Conservation (phyloP, 805 yeast species). For the Wickerhamiella domercqiae region DNA sequence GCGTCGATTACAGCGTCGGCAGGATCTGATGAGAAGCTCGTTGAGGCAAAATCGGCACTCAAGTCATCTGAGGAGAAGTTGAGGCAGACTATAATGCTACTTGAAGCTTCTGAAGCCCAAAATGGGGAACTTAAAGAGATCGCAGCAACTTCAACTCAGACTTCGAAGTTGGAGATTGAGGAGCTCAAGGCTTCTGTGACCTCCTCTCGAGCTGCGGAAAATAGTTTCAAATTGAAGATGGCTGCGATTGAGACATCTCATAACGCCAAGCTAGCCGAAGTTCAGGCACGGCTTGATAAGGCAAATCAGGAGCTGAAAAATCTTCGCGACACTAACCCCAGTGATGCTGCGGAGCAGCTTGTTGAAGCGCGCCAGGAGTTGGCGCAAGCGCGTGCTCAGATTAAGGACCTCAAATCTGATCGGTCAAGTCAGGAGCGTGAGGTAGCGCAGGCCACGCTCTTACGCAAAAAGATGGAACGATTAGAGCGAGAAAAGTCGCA, state of each 20-base stretch:
- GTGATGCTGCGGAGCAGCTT: conserved; percentile 9
- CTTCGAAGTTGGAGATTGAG: no score
- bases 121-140: no score
- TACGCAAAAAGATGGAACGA: conserved; percentile 15
- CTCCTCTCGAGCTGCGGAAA: conserved; percentile 2
- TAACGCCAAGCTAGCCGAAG: neutral
- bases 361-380: conserved; percentile 6
- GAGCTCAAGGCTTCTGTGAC: conserved; percentile 21
- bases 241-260: neutral
- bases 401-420: conserved; percentile 5
- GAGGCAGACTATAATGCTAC: no score
- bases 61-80: no score
- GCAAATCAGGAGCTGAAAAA: conserved; percentile 5
- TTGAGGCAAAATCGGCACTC: no score
- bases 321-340: neutral
- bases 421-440: conserved; percentile 6
- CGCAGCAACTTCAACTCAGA: no score
- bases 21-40: no score
- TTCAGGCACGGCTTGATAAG: conserved; percentile 12
- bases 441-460: conserved; percentile 4
- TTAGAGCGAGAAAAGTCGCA: conserved; percentile 17
- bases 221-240: neutral
- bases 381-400: conserved; percentile 7
- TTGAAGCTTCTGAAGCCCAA: no score
- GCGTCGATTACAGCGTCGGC: no score